Conservation (phyloP, 192 early-diverging fungal species). For the Gonapodya prolifera region DNA sequence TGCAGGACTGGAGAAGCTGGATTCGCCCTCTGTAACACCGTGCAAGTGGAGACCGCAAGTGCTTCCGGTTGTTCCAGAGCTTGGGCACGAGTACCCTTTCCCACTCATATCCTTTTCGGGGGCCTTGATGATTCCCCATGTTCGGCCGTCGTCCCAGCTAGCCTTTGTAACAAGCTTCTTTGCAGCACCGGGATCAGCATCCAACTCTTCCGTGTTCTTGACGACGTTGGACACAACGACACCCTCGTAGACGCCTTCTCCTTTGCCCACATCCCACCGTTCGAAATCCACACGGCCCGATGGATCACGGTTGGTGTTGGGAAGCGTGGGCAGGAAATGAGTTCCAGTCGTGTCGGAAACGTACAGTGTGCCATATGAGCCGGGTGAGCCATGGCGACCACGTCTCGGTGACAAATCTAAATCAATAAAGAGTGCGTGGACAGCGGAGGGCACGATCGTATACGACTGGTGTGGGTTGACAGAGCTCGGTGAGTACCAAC, state of each 20-base stretch:
- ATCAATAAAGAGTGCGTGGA: neutral
- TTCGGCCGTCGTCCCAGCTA: slow-evolving; percentile 75
- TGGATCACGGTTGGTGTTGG: slow-evolving; percentile 5
- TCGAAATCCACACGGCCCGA: slow-evolving; percentile 11
- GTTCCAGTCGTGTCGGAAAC: slow-evolving; percentile 5
- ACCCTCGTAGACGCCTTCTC: slow-evolving; percentile 33
- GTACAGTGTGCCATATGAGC: slow-evolving; percentile 1
- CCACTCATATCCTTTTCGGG: slow-evolving; percentile 46
- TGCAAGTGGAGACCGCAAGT: slow-evolving; percentile 77
- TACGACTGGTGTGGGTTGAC: neutral
- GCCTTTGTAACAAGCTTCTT: slow-evolving; percentile 61
- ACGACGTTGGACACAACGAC: slow-evolving; percentile 79
- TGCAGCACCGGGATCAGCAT: slow-evolving; percentile 13
- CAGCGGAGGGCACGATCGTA: neutral
- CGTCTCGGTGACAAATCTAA: neutral
- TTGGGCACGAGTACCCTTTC: slow-evolving; percentile 40
- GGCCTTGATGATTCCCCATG: slow-evolving; percentile 58
- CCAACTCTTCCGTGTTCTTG: slow-evolving; percentile 55
- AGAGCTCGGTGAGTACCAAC: neutral
- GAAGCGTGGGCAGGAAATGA: slow-evolving; percentile 1
- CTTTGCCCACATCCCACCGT: slow-evolving; percentile 1
- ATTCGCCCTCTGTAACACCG: slow-evolving; percentile 56
- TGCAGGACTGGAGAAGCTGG: slow-evolving; percentile 46
- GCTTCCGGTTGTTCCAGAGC: slow-evolving; percentile 15
- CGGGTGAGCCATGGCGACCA: neutral